Percentiles rank a stretch among this genome's conserved stretches.
Evolutionary conservation across 2,329 filamentous ascomycete species (phyloP).

Genomic region (Scedosporium apiospermum): DNA sequence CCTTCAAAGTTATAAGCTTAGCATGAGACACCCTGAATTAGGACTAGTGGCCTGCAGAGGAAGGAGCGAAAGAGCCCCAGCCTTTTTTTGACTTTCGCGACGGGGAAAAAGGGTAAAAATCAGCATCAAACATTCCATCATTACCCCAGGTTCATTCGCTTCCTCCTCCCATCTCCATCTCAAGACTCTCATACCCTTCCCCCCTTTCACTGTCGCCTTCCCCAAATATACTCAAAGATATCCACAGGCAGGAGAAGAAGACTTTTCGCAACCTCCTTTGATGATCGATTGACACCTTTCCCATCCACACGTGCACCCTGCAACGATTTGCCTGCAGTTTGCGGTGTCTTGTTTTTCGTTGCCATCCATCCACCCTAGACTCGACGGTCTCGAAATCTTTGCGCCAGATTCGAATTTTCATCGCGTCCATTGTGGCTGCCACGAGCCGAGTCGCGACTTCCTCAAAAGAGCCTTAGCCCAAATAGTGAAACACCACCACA

Average conservation of each 20-base stretch:
- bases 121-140: not conserved
- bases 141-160: not conserved
- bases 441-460: too few relatives aligned
- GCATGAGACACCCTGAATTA: not conserved
- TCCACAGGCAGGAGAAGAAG: too few relatives aligned
- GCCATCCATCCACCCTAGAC: too few relatives aligned
- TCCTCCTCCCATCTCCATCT: not conserved
- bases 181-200: not conserved
- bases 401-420: not conserved
- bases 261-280: too few relatives aligned
- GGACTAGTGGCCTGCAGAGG: not conserved
- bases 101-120: not conserved
- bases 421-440: not conserved
- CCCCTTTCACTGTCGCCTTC: not conserved
- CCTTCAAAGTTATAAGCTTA: not conserved
- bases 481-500: too few relatives aligned
- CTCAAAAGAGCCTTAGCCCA: too few relatives aligned
- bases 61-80: not conserved
- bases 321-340: too few relatives aligned
- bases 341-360: too few relatives aligned
- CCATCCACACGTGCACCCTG: not conserved
- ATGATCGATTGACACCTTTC: too few relatives aligned
- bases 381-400: too few relatives aligned
- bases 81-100: not conserved
- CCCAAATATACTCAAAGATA: not conserved